Base-by-base conservation (phyloP, 208 protist genomes). In the Leishmania lainsoni region DNA sequence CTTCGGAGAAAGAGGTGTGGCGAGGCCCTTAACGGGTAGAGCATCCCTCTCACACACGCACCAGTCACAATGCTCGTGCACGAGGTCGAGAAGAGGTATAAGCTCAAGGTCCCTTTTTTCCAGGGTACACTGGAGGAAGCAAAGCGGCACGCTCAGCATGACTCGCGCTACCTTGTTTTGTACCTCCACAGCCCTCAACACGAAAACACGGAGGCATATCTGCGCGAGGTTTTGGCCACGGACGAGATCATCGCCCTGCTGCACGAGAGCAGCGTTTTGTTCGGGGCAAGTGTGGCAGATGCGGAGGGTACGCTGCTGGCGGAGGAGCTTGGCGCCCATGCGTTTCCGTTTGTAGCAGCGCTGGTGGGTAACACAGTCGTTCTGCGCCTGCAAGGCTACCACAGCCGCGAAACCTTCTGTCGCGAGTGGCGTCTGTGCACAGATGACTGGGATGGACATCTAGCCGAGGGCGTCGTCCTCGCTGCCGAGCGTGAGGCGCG, bases 141-240 rank as follows among this genome's bases (percentile, higher is more conserved):
- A 12, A 73, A 80, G 74, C 83, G 84, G n/a, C 63, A 84, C 48
- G 91, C 93, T 17, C 80, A 92, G 75, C 68, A 83, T 16, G 76
- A 80, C 20, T 86, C 77, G 9, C 56, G 86, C 66, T 96, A 94
- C 79, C 80, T 96, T 22, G 75, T 97, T 22, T 66, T 97, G 6
- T 97, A 96, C 76, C 81, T 97, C 9, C 94, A 97, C 85, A 92
- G 87, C 84, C 92, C 91, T 26, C 89, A 76, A 3, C 92, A 97
- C 78, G 92, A 95, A 69, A 79, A 93, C 80, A 95, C 92, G 16
- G 75, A 72, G 17, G 75, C 20, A 10, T 97, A 96, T 79, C 35
- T 97, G 42, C 86, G 70, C 51, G 73, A 90, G 32, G 90, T 94
- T 12, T 86, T 97, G 63, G 81, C 83, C 48, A 49, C 69, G 8